phyloP scores from a whole-genome alignment of 345 rosid species.

The Durio zibethinus region DNA sequence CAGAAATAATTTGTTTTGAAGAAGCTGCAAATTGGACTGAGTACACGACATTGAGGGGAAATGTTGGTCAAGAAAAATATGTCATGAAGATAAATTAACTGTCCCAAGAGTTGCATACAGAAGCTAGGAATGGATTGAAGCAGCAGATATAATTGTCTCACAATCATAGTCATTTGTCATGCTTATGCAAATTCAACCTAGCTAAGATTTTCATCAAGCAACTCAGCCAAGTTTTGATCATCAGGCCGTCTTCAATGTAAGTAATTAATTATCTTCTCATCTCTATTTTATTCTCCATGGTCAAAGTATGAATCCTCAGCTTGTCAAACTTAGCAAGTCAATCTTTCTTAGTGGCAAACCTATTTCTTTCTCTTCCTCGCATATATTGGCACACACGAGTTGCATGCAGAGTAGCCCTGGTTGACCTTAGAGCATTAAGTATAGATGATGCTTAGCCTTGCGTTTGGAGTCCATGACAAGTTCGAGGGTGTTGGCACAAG shows the following conservation, averaged over 20 bases:
- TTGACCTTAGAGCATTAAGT: constrained; percentile 12
- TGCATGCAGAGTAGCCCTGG: background rate
- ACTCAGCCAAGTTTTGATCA: background rate
- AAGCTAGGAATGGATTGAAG: background rate
- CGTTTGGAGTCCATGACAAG: constrained; percentile 4
- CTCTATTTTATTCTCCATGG: background rate
- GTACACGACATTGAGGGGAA: background rate
- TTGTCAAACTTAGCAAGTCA: background rate
- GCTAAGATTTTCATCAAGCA: background rate
- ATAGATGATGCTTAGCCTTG: background rate
- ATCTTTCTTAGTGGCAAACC: background rate
- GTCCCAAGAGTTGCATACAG: background rate
- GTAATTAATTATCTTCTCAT: background rate
- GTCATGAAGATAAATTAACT: background rate
- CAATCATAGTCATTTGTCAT: background rate
- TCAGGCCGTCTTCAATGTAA: background rate
- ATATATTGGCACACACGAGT: background rate
- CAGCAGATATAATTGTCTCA: background rate
- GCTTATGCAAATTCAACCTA: background rate
- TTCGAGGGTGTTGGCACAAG: constrained; percentile 1
- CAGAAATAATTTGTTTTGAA: background rate
- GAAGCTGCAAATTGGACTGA: background rate
- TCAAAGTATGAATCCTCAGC: background rate
- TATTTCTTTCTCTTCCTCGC: background rate
- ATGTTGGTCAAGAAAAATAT: background rate